Base-by-base conservation (phyloP, 345 rosid species). In the Garcia nutans region DNA sequence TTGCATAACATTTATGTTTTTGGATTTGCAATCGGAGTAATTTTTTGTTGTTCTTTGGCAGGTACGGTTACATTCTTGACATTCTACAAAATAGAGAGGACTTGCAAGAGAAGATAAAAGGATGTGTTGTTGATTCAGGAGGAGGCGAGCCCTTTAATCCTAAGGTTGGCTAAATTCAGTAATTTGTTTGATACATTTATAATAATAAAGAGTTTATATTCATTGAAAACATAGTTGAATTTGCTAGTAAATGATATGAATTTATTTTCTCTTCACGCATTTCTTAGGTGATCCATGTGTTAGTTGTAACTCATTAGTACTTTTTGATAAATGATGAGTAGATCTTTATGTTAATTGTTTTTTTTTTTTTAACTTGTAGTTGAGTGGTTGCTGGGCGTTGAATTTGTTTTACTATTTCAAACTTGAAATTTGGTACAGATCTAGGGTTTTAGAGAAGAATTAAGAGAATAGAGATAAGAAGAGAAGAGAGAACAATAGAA, bases 51-150 rank as follows among this genome's bases (percentile, higher is more conserved):
- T 67, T n/a, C 58, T 1, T 2, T 54, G 76, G 86, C 89, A 95
- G 97, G 23, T 93, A 91, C 71, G 97, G 93, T 72, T 70, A 84
- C 0, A 81, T 90, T 79, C 82, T 95, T 10, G 87, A 88, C 56
- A 76, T 82, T 70, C 72, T 93, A 24, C 85, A 70, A 78, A 79
- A 77, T 7, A 87, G 85, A 78, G 85, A 78, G 52, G 89, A 85
- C 13, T 71, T 91, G 57, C 67, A 70, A 23, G 93, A 86, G 61
- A 90, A 88, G 86, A 85, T 95, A 55, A 86, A 73, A 74, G 97
- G 97, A 23, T 88, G 91, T 73, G 63, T 95, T 41, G 73, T 91
- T 47, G 97, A 95, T 80, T 95, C 99, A 0, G 97, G 97, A 49
- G 92, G 88, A 31, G 97, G 88, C 10, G 96, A 81, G 66, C 90